Evolutionary conservation across 1,284 basidiomycete genomes (phyloP).

Genomic region (Cutaneotrichosporon mucoides): DNA sequence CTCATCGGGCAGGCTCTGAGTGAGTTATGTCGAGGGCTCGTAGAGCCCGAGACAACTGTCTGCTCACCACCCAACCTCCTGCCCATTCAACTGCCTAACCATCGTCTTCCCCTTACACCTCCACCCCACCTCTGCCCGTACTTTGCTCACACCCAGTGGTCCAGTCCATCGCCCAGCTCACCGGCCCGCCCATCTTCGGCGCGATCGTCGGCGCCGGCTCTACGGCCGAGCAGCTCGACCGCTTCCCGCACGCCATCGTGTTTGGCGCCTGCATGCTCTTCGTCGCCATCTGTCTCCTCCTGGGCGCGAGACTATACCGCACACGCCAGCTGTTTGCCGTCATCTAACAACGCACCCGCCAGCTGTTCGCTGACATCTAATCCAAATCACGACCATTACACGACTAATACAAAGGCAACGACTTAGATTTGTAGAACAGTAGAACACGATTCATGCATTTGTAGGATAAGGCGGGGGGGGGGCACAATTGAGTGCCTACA

Average conservation of each 20-base stretch:
- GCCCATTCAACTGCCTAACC: too few species aligned
- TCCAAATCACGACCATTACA: too few species aligned
- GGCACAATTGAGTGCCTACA: too few species aligned
- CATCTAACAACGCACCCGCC: slow-evolving; percentile 15
- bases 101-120: too few species aligned
- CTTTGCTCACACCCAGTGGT: slow-evolving; percentile 29
- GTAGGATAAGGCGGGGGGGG: too few species aligned
- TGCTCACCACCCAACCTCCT: too few species aligned
- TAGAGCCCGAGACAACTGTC: too few species aligned
- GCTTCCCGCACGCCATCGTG: slow-evolving; percentile 29
- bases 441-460: too few species aligned
- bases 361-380: too few species aligned
- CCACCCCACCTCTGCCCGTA: too few species aligned
- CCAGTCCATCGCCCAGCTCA: slow-evolving; percentile 32
- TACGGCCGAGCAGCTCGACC: slow-evolving; percentile 17
- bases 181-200: slow-evolving; percentile 37
- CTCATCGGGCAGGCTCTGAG: slow-evolving; percentile 39
- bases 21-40: slow-evolving; percentile 15
- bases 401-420: too few species aligned
- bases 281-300: slow-evolving; percentile 12
- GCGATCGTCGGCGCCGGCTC: slow-evolving; percentile 33
- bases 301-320: slow-evolving; percentile 13
- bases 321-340: slow-evolving; percentile 16
- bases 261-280: slow-evolving; percentile 27
- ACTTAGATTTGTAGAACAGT: too few species aligned